These are phyloP conservation scores for Fusarium zealandicum DNA, from an alignment of 2,329 filamentous ascomycete species.

Conservation along the genomic window DNA sequence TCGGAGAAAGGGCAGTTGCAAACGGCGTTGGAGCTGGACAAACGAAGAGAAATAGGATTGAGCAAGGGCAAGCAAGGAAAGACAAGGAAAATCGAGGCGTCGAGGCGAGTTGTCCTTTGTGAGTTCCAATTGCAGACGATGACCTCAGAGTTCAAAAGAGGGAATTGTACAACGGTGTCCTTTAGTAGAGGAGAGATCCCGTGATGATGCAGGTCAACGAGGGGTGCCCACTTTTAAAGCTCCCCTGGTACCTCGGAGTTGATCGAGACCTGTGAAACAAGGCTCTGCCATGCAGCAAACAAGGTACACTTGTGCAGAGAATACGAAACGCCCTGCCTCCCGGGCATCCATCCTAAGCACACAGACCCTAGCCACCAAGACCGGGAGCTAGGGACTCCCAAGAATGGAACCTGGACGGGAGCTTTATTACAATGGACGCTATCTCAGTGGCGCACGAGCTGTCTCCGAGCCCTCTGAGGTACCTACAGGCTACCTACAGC, in stretches of 20 bases:
- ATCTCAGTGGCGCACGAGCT: slow-evolving; percentile 28
- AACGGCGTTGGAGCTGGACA: slow-evolving; percentile 23
- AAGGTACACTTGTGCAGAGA: slow-evolving; percentile 5
- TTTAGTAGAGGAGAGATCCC: slow-evolving; percentile 45
- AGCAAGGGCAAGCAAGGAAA: slow-evolving; percentile 33
- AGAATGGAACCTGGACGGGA: slow-evolving; percentile 36
- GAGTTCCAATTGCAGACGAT: slow-evolving; percentile 42
- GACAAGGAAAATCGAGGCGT: slow-evolving; percentile 28
- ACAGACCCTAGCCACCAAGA: slow-evolving; percentile 25
- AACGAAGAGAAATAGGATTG: slow-evolving; percentile 18
- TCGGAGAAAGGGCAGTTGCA: slow-evolving; percentile 11
- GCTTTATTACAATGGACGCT: slow-evolving; percentile 15
- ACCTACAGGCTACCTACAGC: too few relatives aligned
- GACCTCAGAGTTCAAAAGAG: slow-evolving; percentile 39
- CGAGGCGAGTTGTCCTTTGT: slow-evolving; percentile 39
- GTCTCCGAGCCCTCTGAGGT: too few relatives aligned
- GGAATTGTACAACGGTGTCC: slow-evolving; percentile 49
- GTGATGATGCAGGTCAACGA: slow-evolving; percentile 43
- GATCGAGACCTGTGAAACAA: not conserved
- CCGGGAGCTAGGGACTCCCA: slow-evolving; percentile 32
- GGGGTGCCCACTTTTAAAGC: slow-evolving; percentile 40
- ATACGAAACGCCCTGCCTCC: not conserved
- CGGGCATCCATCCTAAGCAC: not conserved
- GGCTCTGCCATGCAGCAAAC: not conserved
- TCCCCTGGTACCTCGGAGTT: slow-evolving; percentile 15